A percentile compares a stretch with the other conserved stretches of the same genome.
Conservation (phyloP, 257 asterid genomes). For the Nicotiana undulata region DNA sequence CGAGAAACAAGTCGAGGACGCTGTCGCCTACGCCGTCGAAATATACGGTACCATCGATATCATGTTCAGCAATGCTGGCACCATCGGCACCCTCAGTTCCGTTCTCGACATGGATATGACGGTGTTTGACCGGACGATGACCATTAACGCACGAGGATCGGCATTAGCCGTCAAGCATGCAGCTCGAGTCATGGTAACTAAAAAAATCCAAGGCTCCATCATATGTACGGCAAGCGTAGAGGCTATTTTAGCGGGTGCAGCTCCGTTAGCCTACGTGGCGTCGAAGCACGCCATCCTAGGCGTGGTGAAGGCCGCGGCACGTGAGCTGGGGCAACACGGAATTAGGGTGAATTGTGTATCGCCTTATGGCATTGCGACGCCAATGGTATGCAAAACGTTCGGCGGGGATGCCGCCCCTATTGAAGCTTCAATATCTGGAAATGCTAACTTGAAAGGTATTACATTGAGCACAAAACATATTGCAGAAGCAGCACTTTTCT, state of each 20-base stretch:
- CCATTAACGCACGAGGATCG: not conserved
- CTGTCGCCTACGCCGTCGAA: not conserved
- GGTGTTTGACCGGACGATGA: not conserved
- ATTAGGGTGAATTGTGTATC: slow-evolving; percentile 5
- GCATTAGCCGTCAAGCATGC: slow-evolving; percentile 7
- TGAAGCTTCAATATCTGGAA: not conserved
- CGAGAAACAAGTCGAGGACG: slow-evolving; percentile 3
- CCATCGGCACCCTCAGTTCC: not conserved
- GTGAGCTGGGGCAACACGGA: slow-evolving; percentile 8
- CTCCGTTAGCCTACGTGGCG: not conserved
- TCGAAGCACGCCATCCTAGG: slow-evolving; percentile 11
- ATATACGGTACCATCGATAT: slow-evolving; percentile 5
- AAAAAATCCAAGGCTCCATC: not conserved
- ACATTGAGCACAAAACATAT: not conserved
- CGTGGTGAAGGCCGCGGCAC: not conserved
- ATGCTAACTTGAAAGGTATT: not conserved
- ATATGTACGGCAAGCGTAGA: slow-evolving; percentile 3
- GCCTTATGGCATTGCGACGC: not conserved
- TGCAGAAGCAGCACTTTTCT: slow-evolving; percentile 3
- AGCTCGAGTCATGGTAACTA: not conserved
- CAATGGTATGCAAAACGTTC: not conserved
- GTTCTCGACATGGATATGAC: not conserved
- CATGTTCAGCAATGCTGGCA: slow-evolving; percentile 5
- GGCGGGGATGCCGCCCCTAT: not conserved
- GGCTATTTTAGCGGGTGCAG: not conserved